Base-by-base conservation (phyloP, 2,329 filamentous ascomycete genomes). In the Plectosphaerella plurivora region DNA sequence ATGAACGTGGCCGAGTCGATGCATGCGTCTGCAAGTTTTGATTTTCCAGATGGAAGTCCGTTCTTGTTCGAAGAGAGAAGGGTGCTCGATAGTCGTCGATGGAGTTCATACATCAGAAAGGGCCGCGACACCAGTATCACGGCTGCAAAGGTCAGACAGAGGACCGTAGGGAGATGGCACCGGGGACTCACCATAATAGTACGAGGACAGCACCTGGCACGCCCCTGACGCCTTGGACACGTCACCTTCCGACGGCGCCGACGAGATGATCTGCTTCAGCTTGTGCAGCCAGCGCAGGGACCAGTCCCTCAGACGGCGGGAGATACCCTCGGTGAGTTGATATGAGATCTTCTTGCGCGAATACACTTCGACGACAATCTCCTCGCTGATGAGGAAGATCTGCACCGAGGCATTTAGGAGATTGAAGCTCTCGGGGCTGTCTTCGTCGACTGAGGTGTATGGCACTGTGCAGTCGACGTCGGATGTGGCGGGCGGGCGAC, bases 51-150 rank as follows among this genome's bases (percentile, higher is more conserved):
- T 5, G 63, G 60, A 51, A 67, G 47, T 18, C 59, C 58, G 11
- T 44, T 44, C 11, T 44, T 44, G 16, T 10, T 18, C 3, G 41
- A 44, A 6, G 41, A 44, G 16, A 18, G 41, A 4, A 44, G 18
- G 18, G 18, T 44, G 16, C 41, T 44, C 16, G 71, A 69, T 4
- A 81, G 56, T 0, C 78, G 67, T 25, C 70, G 69, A 49, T 71
- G 75, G 3, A 81, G 65, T 60, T 81, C 78, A 47, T 78, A 79
- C 77, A 81, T 80, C 7, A 82, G 67, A 49, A 82, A 82, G 0
- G 78, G 78, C 1, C 78, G 67, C 0, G 78, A 78, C 0, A 81
- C 77, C 3, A 82, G 68, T 68, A 82, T 81, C n/a, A 81, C 78
- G 1, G 77, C 75, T 57, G 8, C 10, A 5, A 6, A 28, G 3